Percentiles rank a stretch among this genome's conserved stretches.
phyloP scores from a whole-genome alignment of 495 filamentous ascomycete species.

The Trichocladium antarcticum region DNA sequence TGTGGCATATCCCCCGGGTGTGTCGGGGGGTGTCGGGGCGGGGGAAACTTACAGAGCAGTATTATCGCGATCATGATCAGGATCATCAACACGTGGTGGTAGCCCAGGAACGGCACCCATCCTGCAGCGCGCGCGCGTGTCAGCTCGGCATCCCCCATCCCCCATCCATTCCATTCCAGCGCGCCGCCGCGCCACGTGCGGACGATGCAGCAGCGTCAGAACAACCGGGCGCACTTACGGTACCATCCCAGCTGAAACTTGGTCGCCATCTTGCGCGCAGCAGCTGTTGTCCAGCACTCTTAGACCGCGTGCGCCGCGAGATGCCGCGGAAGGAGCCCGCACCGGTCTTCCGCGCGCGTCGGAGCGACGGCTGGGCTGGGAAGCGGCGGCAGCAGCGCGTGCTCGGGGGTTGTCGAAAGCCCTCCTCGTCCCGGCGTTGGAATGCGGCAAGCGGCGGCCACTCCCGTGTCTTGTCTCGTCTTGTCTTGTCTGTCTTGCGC shows the following conservation, averaged over 20 bases:
- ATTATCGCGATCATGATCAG: conserved; percentile 90
- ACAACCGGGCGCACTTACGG: conserved; percentile 26
- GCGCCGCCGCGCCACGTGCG: neutral
- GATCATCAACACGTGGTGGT: conserved; percentile 98
- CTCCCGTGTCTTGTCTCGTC: conserved; percentile 10
- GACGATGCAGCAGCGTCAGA: too few relatives aligned
- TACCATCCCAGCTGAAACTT: conserved; percentile 39
- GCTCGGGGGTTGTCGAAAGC: neutral
- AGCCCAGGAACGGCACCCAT: conserved; percentile 88
- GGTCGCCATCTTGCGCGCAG: conserved; percentile 20
- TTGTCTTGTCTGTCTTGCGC: neutral
- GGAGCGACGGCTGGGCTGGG: conserved; percentile 15
- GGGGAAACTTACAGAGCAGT: conserved; percentile 64
- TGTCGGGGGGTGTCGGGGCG: neutral
- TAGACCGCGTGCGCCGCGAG: too few relatives aligned
- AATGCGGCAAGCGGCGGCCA: conserved; percentile 1
- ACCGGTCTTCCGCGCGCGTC: conserved; percentile 31
- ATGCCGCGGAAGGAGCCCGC: conserved; percentile 22
- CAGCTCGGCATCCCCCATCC: conserved; percentile 10
- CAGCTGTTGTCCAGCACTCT: too few relatives aligned
- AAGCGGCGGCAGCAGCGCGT: conserved; percentile 1
- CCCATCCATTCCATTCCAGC: neutral
- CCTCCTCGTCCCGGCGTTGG: neutral
- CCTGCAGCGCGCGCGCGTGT: conserved; percentile 39
- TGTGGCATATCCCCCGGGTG: neutral